A percentile compares a stretch with the other conserved stretches of the same genome.
These are phyloP conservation scores for Jatropha podagrica DNA, from an alignment of 441 rosid species.

Conservation along the genomic window DNA sequence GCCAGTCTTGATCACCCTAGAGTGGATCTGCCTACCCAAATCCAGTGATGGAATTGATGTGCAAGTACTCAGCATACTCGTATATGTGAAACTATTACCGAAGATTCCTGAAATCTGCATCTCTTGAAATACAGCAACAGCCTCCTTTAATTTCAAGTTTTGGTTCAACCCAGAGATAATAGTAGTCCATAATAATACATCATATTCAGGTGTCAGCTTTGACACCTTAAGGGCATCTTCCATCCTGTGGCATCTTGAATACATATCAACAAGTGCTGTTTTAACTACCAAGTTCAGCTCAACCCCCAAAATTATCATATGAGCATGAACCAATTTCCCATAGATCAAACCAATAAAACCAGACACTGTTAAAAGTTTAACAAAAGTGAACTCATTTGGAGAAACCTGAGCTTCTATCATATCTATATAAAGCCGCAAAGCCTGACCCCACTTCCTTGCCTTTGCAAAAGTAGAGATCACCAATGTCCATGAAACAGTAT, in stretches of 20 bases:
- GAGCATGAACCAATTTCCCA: slow-evolving; percentile 69
- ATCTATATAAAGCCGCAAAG: slow-evolving; percentile 40
- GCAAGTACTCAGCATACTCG: slow-evolving; percentile 66
- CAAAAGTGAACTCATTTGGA: slow-evolving; percentile 64
- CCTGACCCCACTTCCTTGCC: slow-evolving; percentile 48
- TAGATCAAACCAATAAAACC: slow-evolving; percentile 48
- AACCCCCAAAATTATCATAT: slow-evolving; percentile 64
- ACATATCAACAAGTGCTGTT: slow-evolving; percentile 74
- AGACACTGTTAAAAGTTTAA: slow-evolving; percentile 50
- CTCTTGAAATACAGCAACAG: slow-evolving; percentile 47
- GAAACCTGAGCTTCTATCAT: slow-evolving; percentile 52
- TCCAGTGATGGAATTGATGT: slow-evolving; percentile 46
- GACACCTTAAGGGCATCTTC: slow-evolving; percentile 61
- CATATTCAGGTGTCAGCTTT: slow-evolving; percentile 55
- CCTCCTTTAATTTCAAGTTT: slow-evolving; percentile 49
- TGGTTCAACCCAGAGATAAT: slow-evolving; percentile 72
- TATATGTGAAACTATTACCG: slow-evolving; percentile 67
- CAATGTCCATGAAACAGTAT: slow-evolving; percentile 65
- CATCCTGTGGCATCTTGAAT: slow-evolving; percentile 55
- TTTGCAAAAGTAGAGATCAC: slow-evolving; percentile 68
- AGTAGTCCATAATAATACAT: slow-evolving; percentile 77
- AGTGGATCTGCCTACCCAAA: slow-evolving; percentile 69
- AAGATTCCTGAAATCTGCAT: slow-evolving; percentile 56
- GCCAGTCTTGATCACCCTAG: slow-evolving; percentile 53
- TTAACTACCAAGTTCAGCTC: slow-evolving; percentile 63